phyloP scores from a whole-genome alignment of 2,329 filamentous ascomycete genomes.

The Xylaria arbuscula region DNA sequence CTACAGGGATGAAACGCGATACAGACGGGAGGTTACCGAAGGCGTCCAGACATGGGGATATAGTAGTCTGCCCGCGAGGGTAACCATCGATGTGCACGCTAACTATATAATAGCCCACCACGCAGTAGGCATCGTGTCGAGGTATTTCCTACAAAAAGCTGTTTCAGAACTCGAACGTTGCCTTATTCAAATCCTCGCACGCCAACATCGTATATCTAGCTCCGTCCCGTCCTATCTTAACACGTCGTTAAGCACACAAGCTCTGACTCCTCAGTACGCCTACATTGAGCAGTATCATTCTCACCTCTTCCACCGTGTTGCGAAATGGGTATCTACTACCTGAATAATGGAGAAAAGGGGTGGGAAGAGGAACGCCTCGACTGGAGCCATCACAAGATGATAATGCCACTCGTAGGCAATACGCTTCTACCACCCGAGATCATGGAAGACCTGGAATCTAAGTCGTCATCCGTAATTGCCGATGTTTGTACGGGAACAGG shows the following conservation, averaged over 20 bases:
- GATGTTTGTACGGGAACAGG: conserved; percentile 23
- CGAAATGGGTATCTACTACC: conserved; percentile 28
- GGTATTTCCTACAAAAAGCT: not conserved
- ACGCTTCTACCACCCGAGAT: conserved; percentile 16
- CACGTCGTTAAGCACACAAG: not conserved
- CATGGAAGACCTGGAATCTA: conserved; percentile 15
- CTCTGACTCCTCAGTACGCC: not conserved
- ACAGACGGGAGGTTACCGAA: not conserved
- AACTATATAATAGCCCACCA: not conserved
- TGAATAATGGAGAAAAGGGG: conserved; percentile 10
- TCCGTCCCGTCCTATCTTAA: too few relatives aligned
- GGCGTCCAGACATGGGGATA: not conserved
- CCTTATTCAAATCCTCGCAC: not conserved
- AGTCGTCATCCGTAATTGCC: conserved; percentile 13
- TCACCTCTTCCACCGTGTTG: too few relatives aligned
- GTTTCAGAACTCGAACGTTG: not conserved
- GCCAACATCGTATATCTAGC: not conserved
- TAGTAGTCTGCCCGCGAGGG: too few relatives aligned
- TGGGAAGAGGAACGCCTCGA: conserved; percentile 19
- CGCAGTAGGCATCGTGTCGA: not conserved
- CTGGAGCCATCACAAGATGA: conserved; percentile 12
- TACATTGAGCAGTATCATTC: too few relatives aligned
- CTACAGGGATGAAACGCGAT: too few relatives aligned
- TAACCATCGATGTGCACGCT: not conserved
- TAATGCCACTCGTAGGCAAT: conserved; percentile 27